Evolutionary conservation across 495 filamentous ascomycete species (phyloP).

Genomic region (Tuber magnatum): DNA sequence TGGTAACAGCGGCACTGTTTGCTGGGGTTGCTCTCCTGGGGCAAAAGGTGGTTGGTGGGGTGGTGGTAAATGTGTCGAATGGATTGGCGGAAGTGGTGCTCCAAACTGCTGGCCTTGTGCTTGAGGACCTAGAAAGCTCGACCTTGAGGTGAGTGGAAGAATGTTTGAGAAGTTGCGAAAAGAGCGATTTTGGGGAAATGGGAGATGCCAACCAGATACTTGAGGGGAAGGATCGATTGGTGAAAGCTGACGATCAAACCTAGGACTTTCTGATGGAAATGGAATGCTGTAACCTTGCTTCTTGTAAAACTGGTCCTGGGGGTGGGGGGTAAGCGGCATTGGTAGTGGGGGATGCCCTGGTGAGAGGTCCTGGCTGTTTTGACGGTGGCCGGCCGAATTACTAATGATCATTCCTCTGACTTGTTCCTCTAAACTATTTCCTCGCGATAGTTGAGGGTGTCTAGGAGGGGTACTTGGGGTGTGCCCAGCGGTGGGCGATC

Average conservation of each 20-base stretch:
- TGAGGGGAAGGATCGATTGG: background rate
- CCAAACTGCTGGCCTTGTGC: background rate
- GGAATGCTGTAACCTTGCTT: background rate
- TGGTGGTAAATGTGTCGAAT: background rate
- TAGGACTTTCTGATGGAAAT: background rate
- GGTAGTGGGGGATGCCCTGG: background rate
- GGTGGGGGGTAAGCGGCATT: background rate
- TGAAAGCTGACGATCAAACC: background rate
- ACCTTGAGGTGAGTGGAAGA: background rate
- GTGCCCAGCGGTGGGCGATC: background rate
- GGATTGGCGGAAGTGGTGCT: background rate
- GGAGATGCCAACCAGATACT: background rate
- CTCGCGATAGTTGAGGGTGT: background rate
- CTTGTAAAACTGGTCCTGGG: background rate
- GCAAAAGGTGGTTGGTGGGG: background rate
- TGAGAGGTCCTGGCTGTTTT: background rate
- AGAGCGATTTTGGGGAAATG: background rate
- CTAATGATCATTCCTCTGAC: slow-evolving; percentile 24
- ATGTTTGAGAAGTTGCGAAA: background rate
- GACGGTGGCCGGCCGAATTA: background rate
- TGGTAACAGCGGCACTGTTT: background rate
- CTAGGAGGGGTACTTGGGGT: background rate
- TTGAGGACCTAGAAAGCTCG: background rate
- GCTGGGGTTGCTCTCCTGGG: background rate
- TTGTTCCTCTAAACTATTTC: slow-evolving; percentile 19